Evolutionary conservation across 148 eudicot genomes (phyloP), one percentile per base, ranked within the genome.

Genomic region (Cornus suecica): DNA sequence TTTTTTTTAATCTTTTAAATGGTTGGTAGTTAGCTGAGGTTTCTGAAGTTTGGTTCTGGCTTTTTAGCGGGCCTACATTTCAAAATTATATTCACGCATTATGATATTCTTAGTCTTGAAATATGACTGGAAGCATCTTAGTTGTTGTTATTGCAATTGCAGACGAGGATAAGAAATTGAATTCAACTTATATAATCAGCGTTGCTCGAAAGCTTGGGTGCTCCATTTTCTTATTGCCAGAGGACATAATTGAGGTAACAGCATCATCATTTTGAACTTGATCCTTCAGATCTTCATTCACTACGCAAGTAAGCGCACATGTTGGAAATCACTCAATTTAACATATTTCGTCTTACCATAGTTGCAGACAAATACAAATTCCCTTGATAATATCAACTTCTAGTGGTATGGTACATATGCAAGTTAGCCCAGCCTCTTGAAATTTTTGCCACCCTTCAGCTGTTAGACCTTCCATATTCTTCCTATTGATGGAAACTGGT

Each of bases 161-260:
- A 94, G 99, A 88, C 73, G 99, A 94, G 85, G 97, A 94, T 80
- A 92, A 89, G 89, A 89, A 85, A 78, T 73, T 84, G 83, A 94
- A 94, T 75, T 92, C 99, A 34, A 89, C 91, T 48, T 94, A 94
- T 72, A 94, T 92, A 52, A 94, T 92, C 70, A 94, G 97, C 85
- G 94, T 94, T 32, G 99, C 99, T 10, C 87, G 99, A 77, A 94
- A 94, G 89, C 92, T 94, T 42, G 99, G 99, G 10, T 94, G 99
- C 71, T 86, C 99, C 20, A 89, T 94, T 76, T 94, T 94, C 77
- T 86, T 94, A 76, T 84, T 94, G 81, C 97, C 99, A 2, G 99
- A 94, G 87, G 99, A 94, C 80, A 94, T 94, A 65, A 74, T 92
- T 64, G 96, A 94, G 99, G 99, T 89, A 85, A 78, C 74, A 22